Percentiles rank a stretch among this genome's conserved stretches.
phyloP scores from a whole-genome alignment of 306 rosid genomes.

The Acacia confusa region DNA sequence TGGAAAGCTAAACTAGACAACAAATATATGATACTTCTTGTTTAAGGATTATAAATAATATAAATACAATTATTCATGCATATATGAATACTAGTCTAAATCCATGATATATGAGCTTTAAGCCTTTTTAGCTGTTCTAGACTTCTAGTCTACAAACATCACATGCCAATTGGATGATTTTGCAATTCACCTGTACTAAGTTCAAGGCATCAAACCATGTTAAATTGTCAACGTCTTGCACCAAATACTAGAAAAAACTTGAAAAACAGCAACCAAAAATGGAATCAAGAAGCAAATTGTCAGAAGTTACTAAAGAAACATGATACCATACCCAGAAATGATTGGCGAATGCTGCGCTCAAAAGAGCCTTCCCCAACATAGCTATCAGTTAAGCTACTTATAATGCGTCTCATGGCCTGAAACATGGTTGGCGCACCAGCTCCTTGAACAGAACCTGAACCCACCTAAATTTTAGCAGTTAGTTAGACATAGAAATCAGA shows the following conservation, averaged over 20 bases:
- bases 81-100: not conserved
- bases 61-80: conserved; percentile 18
- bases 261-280: not conserved
- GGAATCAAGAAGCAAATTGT: not conserved
- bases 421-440: conserved; percentile 99
- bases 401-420: conserved; percentile 93
- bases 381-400: conserved; percentile 52
- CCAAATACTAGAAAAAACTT: not conserved
- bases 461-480: conserved; percentile 69
- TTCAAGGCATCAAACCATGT: not conserved
- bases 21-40: not conserved
- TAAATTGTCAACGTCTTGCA: not conserved
- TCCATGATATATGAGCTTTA: not conserved
- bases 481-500: conserved; percentile 33
- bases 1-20: conserved; percentile 14
- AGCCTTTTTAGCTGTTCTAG: conserved; percentile 10
- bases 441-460: conserved; percentile 95
- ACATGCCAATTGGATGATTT: not conserved
- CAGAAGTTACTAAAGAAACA: conserved; percentile 17
- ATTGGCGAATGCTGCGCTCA: conserved; percentile 86
- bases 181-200: conserved; percentile 1
- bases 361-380: conserved; percentile 73
- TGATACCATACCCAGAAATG: conserved; percentile 76
- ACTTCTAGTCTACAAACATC: not conserved
- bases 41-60: not conserved